Base-by-base conservation (phyloP, 768 basidiomycete species). In the Boletus pseudo-olivaceus region DNA sequence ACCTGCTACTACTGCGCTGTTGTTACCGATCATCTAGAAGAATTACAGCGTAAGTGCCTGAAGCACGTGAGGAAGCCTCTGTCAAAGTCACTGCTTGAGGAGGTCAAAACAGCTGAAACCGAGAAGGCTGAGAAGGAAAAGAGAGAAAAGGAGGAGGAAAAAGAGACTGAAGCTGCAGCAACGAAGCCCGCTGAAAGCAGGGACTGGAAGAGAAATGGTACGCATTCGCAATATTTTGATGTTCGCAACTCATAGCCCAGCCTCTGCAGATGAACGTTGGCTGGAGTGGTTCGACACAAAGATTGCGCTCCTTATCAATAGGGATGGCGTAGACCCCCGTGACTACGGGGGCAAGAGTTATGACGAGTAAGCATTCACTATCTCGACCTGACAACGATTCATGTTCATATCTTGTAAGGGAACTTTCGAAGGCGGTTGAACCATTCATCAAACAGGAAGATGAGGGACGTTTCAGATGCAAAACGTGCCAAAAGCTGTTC, bases 1-100 rank as follows among this genome's bases (percentile, higher is more conserved):
- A 86, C 91, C 67, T 97, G 97, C 82, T 99, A 96, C 75, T 99
- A 99, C 76, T 99, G 97, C 79, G 87, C 88, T 64, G 85, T 92
- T 68, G 83, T 91, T 62, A 88, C 87, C 70, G 88, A 96, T 75
- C 93, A 93, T 76, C 74, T 89, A 71, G 97, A 99, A 75, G 93
- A 97, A 78, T 80, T 99, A 65, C 87, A 93, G 72, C 84, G 93
- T 69, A 93, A 93, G 76, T 98, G 96, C 79, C 77, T 97, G 63
- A 85, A 85, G 76, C 97, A 99, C 75, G 78, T 89, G 59, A 83
- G 96, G 73, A 87, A 85, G 70, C 82, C 89, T 38, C 66, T 87
- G 64, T 80, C 82, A 55, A 84, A 85, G 72, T 72, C 77, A 53
- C 63, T 78, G 57, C 73, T 81, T 62, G 84, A 87, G 61, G 85